Evolutionary conservation across 2,329 filamentous ascomycete species (phyloP).

Genomic region (Fusarium globosum): DNA sequence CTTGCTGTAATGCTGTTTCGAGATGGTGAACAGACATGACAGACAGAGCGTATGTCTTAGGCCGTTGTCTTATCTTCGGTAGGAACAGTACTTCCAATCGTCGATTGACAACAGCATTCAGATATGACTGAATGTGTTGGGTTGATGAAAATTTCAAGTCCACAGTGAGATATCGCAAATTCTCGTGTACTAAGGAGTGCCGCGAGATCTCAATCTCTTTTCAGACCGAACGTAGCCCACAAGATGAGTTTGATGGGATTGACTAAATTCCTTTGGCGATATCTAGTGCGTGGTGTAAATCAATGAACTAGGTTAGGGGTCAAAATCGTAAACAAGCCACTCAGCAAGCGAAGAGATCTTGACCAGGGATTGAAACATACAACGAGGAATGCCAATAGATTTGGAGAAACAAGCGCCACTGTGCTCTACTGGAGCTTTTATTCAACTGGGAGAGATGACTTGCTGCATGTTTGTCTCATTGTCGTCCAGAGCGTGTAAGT

Average conservation of each 20-base stretch:
- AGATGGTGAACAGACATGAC: background rate
- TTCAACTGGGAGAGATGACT: background rate
- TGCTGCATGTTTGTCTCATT: background rate
- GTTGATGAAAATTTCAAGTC: background rate
- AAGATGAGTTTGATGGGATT: constrained; percentile 10
- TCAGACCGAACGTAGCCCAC: background rate
- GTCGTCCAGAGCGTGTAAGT: background rate
- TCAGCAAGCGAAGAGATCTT: constrained; percentile 11
- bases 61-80: background rate
- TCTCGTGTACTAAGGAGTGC: background rate
- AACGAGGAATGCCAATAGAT: background rate
- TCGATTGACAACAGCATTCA: background rate
- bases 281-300: constrained; percentile 31
- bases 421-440: background rate
- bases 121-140: background rate
- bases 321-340: constrained; percentile 16
- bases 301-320: constrained; percentile 32
- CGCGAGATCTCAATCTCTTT: background rate
- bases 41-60: background rate
- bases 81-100: background rate
- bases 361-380: background rate
- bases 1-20: background rate
- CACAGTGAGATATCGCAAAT: background rate
- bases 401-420: background rate
- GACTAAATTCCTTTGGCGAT: constrained; percentile 1